Percentiles rank a stretch among this genome's conserved stretches.
These are phyloP conservation scores for Apostasia ramifera DNA, from an alignment of 106 monocot species.

Conservation along the genomic window DNA sequence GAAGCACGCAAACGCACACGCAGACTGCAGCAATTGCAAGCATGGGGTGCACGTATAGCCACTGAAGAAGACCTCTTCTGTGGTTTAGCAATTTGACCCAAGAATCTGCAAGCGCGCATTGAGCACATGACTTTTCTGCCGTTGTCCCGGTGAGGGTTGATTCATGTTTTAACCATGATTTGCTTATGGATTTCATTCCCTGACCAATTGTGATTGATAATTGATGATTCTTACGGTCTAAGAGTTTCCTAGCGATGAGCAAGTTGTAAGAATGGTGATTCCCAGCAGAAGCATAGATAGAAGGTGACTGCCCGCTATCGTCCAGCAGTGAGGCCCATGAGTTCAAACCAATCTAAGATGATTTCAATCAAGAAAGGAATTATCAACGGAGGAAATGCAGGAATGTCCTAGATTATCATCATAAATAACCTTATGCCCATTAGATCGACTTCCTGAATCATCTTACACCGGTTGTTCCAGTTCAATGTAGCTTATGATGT, in stretches of 20 bases:
- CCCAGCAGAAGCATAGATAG: slow-evolving; percentile 19
- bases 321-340: slow-evolving; percentile 14
- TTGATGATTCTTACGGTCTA: slow-evolving; percentile 11
- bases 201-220: slow-evolving; percentile 14
- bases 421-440: too few relatives aligned
- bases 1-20: slow-evolving; percentile 77
- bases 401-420: too few relatives aligned
- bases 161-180: slow-evolving; percentile 7
- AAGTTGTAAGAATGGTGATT: slow-evolving; percentile 40
- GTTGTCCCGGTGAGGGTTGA: slow-evolving; percentile 5
- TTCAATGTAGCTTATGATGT: too few relatives aligned
- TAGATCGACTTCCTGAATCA: too few relatives aligned
- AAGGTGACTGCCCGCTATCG: slow-evolving; percentile 15
- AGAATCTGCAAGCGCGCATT: slow-evolving; percentile 31
- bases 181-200: slow-evolving; percentile 9
- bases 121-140: slow-evolving; percentile 18
- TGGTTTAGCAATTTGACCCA: slow-evolving; percentile 6
- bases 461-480: too few relatives aligned
- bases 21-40: slow-evolving; percentile 81
- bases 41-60: slow-evolving; percentile 55
- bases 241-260: slow-evolving; percentile 29
- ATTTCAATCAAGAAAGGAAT: slow-evolving; percentile 5
- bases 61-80: slow-evolving; percentile 33
- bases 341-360: slow-evolving; percentile 16
- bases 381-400: background rate